Conservation (phyloP, 192 early-diverging fungal species). For the Umbelopsis isabellina region DNA sequence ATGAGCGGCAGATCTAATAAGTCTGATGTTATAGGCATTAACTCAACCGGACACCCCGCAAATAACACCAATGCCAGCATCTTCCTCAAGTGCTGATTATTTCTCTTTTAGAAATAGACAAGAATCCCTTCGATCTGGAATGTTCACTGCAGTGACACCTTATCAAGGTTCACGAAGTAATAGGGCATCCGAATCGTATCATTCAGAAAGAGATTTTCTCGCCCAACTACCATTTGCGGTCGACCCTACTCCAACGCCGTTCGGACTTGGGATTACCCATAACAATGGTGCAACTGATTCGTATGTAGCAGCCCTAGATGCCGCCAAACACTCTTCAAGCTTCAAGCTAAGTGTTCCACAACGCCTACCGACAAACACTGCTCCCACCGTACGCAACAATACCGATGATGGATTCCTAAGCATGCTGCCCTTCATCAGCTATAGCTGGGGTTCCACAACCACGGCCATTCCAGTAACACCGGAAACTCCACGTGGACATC, state of each 20-base stretch:
- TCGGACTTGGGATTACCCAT: neutral
- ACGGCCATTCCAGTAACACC: neutral
- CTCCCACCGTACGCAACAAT: conserved; percentile 23
- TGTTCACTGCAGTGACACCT: neutral
- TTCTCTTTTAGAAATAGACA: conserved; percentile 1
- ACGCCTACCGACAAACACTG: conserved; percentile 35
- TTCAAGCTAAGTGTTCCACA: conserved; percentile 6
- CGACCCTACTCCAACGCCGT: conserved; percentile 9
- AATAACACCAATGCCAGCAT: neutral
- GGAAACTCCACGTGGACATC: neutral
- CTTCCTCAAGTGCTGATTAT: neutral
- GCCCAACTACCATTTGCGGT: conserved; percentile 18
- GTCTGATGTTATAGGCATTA: neutral
- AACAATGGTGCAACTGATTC: conserved; percentile 12
- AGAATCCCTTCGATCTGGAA: neutral
- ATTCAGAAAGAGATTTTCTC: conserved; percentile 1
- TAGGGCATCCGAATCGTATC: neutral
- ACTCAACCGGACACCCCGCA: neutral
- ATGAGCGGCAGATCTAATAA: neutral
- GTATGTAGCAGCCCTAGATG: neutral
- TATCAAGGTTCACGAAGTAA: neutral
- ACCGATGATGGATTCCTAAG: conserved; percentile 13
- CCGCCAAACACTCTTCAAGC: neutral
- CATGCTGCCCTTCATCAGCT: conserved; percentile 14
- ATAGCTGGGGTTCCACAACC: conserved; percentile 11